Base-by-base conservation (phyloP, 257 asterid species). In the Jaltomata sinuosa region DNA sequence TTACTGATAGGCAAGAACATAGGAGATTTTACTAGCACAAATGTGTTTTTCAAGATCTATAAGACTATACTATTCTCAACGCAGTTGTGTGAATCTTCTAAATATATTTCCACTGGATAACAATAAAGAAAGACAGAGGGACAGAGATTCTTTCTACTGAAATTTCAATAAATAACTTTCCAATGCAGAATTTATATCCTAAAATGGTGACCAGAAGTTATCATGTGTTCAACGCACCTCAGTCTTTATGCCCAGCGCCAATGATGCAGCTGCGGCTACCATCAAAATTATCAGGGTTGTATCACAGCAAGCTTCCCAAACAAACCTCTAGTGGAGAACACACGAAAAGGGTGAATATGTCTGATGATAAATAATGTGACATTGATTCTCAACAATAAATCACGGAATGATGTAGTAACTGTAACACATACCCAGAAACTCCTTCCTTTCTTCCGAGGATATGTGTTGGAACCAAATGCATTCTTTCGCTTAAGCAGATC, bases 261-360 rank as follows among this genome's bases (percentile, higher is more conserved):
- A 90, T 45, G 99, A 96, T 89, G 99, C 99, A 85, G 98, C 98
- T 19, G 99, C 98, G 83, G 99, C 99, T 18, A 96, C 95, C 98
- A 93, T 94, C 93, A 96, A 89, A 87, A 96, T 96, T 81, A 96
- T 91, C 83, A 96, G 86, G 40, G 99, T 96, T 8, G 98, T 96
- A 86, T 96, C 99, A 49, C 92, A 89, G 84, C 98, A 94, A 71
- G 99, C 98, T 9, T 96, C 99, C 98, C 98, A 94, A 55, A 96
- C 88, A 90, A 96, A 96, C 84, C 88, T 92, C 98, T 96, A 85
- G n/a, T 8, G 72, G 57, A 84, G 72, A 68, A 86, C 34, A 83
- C 65, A 71, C 55, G 77, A 53, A 82, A 85, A 38, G 81, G 76
- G 57, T 16, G 38, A 82, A 5, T 47, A 59, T 71, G 83, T 65